A percentile compares a stretch with the other conserved stretches of the same genome.
Conservation (phyloP, 495 filamentous ascomycete species). For the Collariella sp. region DNA sequence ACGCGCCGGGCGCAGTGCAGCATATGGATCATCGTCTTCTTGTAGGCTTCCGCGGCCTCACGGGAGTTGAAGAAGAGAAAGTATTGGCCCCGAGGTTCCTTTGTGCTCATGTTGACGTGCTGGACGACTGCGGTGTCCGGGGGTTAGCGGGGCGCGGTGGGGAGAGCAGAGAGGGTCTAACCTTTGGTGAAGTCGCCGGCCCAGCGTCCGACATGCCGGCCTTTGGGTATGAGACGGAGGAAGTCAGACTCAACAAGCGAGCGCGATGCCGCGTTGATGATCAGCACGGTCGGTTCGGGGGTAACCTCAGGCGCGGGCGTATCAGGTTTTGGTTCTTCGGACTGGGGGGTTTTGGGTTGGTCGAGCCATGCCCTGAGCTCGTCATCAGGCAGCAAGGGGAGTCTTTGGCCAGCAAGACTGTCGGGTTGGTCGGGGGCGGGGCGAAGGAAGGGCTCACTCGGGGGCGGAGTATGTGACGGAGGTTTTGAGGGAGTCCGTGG, state of each 20-base stretch:
- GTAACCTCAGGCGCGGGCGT: no score
- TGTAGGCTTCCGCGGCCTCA: constrained; percentile 48
- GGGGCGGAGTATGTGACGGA: no score
- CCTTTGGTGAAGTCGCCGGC: constrained; percentile 42
- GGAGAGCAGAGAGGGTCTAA: background rate
- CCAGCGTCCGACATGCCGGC: constrained; percentile 57
- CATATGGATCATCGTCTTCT: constrained; percentile 36
- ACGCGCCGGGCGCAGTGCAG: constrained; percentile 33
- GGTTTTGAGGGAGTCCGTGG: no score
- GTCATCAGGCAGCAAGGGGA: background rate
- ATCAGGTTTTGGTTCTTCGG: no score
- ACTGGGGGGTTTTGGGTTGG: background rate
- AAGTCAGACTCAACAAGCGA: constrained; percentile 56
- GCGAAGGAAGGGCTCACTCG: no score
- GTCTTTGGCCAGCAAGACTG: background rate
- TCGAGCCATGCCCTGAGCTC: constrained; percentile 5
- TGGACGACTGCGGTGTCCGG: constrained; percentile 35
- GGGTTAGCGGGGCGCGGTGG: background rate
- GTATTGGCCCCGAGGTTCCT: constrained; percentile 47
- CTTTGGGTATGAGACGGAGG: constrained; percentile 48
- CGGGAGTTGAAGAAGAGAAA: constrained; percentile 53
- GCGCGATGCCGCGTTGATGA: constrained; percentile 43
- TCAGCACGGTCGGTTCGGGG: constrained; percentile 38
- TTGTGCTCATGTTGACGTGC: constrained; percentile 44
- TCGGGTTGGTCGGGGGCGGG: no score